Evolutionary conservation across 441 rosid species (phyloP), one percentile per base, ranked within the genome.

Genomic region (Capsella rubella): DNA sequence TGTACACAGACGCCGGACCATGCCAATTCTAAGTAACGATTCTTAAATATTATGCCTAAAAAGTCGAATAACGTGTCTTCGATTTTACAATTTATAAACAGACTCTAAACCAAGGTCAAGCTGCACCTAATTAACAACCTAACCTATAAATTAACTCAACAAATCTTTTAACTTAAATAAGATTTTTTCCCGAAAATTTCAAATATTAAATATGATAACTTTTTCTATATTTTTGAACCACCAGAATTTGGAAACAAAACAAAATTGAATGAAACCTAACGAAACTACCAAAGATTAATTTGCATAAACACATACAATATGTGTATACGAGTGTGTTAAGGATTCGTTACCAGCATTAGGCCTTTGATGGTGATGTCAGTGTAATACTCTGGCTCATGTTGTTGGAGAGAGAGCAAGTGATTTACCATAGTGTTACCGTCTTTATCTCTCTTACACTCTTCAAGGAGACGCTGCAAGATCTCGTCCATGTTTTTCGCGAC

Each of bases 351-450:
- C 84, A 78, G 32, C 32, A 76, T 50, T 0, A 87, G 53, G n/a
- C 86, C 89, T 79, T 84, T 83, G 78, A 90, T 87, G 4, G 73
- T 84, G 6, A 79, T 78, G 49, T 90, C 87, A 0, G 78, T 73
- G 75, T 83, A 88, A 67, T 82, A 72, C 12, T 79, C 81, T 0
- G 91, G 90, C 3, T 80, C 77, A 3, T 80, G 72, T 49, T 83
- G 73, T 64, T 82, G 87, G n/a, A 79, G 45, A 18, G 87, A 75
- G 28, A 88, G 80, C 57, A 87, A 61, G 43, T 83, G 87, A 64
- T 78, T 78, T 11, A 88, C 83, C 91, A 90, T 80, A 0, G 78
- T 81, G 59, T 82, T 78, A 53, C 71, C 82, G 5, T 64, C 76
- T 49, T 64, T 27, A 25, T 67, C 57, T n/a, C 50, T 65, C 57